Conservation (phyloP, 768 basidiomycete species). For the Tylopilus plumbeoviolaceoides region DNA sequence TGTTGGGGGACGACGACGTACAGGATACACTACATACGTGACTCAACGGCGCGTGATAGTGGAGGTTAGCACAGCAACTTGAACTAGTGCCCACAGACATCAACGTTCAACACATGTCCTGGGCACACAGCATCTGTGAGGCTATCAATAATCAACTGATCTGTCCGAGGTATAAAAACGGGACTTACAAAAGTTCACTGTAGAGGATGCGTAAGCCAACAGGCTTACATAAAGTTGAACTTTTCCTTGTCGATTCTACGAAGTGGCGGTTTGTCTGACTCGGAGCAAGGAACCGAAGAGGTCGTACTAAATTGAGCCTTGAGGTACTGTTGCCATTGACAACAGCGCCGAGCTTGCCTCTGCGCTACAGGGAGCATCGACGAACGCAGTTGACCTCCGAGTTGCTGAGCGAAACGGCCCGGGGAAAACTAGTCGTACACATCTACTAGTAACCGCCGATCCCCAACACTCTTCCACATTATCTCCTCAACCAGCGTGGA, state of each 20-base stretch:
- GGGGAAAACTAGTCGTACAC: conserved; percentile 8
- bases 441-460: no score
- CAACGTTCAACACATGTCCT: background rate
- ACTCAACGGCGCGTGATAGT: no score
- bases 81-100: conserved; percentile 1
- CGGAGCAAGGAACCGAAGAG: conserved; percentile 12
- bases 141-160: background rate
- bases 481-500: conserved; percentile 32
- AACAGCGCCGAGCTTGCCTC: conserved; percentile 15
- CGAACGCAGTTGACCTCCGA: background rate
- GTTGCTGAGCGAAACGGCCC: conserved; percentile 2
- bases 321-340: conserved; percentile 19
- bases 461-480: background rate
- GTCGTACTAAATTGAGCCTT: conserved; percentile 25
- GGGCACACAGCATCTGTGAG: background rate
- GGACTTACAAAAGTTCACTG: conserved; percentile 8
- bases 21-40: no score
- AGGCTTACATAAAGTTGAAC: no score
- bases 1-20: no score
- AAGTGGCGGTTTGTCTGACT: conserved; percentile 9
- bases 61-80: background rate
- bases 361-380: conserved; percentile 23
- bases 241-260: conserved; percentile 40
- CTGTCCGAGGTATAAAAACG: background rate
- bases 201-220: background rate